These are phyloP conservation scores for Paecilomyces sp. DNA, from an alignment of 2,329 filamentous ascomycete species.

Conservation along the genomic window DNA sequence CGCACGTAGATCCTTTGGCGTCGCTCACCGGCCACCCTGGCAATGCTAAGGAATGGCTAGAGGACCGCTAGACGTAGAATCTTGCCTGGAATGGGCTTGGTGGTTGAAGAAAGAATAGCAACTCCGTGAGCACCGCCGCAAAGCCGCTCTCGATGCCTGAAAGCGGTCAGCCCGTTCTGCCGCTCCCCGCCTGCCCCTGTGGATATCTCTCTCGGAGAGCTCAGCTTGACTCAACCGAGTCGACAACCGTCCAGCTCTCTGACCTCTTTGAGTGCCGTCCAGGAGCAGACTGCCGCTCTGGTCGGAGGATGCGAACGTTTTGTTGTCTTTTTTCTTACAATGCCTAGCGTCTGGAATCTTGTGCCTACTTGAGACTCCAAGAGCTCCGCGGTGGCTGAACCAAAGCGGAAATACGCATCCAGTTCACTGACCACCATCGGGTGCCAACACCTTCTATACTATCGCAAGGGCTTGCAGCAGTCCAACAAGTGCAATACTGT, in stretches of 20 bases:
- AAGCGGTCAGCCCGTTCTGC: background rate
- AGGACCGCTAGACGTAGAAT: background rate
- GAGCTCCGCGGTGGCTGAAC: constrained; percentile 22
- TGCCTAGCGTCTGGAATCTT: constrained; percentile 15
- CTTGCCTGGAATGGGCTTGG: too few species aligned
- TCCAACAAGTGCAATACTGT: background rate
- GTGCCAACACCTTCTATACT: background rate
- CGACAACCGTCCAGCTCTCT: background rate
- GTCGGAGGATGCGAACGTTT: background rate
- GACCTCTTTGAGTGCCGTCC: background rate
- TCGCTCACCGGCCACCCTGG: background rate
- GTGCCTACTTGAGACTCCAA: constrained; percentile 16
- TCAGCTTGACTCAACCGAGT: background rate
- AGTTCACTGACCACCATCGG: background rate
- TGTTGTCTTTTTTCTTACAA: constrained; percentile 5
- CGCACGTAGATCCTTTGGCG: background rate
- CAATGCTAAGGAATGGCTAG: background rate
- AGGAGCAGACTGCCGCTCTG: background rate
- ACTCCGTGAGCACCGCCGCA: background rate
- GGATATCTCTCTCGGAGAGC: background rate
- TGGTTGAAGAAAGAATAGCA: too few species aligned
- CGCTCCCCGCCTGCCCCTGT: background rate
- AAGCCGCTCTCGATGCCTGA: background rate
- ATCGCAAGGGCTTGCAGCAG: background rate
- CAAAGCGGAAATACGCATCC: background rate